Evolutionary conservation across 176 grass and related monocot species (phyloP).

Genomic region (Alloteropsis semialata): DNA sequence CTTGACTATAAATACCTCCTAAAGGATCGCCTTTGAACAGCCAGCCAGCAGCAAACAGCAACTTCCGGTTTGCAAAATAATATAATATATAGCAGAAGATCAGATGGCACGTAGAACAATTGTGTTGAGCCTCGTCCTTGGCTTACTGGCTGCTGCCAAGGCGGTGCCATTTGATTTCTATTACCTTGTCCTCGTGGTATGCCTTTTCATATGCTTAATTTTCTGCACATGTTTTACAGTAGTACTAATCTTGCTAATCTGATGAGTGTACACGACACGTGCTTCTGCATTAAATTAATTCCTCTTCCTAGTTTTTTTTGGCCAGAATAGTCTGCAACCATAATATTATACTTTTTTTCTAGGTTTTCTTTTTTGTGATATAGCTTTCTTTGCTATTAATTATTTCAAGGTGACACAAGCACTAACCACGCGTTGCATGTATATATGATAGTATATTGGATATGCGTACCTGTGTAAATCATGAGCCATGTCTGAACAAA

Average conservation of each 20-base stretch:
- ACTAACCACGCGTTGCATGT: too few species aligned
- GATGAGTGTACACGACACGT: neutral
- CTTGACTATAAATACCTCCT: slow-evolving; percentile 27
- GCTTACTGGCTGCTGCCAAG: slow-evolving; percentile 22
- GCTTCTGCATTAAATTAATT: neutral
- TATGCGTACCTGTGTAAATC: too few species aligned
- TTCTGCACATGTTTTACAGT: neutral
- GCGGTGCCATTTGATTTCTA: slow-evolving; percentile 41
- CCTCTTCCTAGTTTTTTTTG: neutral
- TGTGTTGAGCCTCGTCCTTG: slow-evolving; percentile 19
- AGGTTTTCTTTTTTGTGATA: neutral
- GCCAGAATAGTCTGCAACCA: neutral
- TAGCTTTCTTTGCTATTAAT: neutral
- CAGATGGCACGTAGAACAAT: slow-evolving; percentile 18
- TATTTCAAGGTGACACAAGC: neutral
- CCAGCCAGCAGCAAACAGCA: neutral
- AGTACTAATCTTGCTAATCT: neutral
- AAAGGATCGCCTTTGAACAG: neutral
- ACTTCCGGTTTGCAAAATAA: neutral
- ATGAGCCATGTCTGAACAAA: too few species aligned
- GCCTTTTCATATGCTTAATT: neutral
- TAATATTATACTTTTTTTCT: neutral
- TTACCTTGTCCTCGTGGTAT: slow-evolving; percentile 46
- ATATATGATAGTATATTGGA: too few species aligned
- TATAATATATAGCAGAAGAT: too few species aligned